These are phyloP conservation scores for Paramecium sonneborni DNA, from an alignment of 73 alveolate genomes.

Conservation along the genomic window DNA sequence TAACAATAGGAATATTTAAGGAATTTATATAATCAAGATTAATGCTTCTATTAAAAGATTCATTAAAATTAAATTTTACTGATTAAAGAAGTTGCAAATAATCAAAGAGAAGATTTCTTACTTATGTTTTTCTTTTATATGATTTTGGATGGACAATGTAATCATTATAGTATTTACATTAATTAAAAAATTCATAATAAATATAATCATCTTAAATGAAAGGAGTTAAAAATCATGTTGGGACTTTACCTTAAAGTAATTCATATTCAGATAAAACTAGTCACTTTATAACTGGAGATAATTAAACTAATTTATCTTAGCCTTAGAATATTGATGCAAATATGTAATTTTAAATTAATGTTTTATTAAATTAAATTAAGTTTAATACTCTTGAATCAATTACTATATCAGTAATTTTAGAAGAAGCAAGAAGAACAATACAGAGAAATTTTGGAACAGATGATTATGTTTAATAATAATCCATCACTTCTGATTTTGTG, in stretches of 20 bases:
- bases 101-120: neutral
- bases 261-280: neutral
- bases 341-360: neutral
- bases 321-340: neutral
- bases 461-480: neutral
- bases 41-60: neutral
- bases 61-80: neutral
- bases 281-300: neutral
- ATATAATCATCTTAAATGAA: neutral
- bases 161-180: neutral
- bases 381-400: neutral
- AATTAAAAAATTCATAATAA: neutral
- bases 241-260: neutral
- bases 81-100: neutral
- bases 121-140: neutral
- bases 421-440: neutral
- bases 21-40: neutral
- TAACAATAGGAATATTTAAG: neutral
- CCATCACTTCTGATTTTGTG: neutral
- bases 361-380: neutral
- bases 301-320: neutral
- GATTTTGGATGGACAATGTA: slow-evolving; percentile 14
- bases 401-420: neutral
- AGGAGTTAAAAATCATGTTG: neutral
- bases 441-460: neutral